Conservation (phyloP, 768 basidiomycete genomes). For the Coprinellus aureogranulatus region DNA sequence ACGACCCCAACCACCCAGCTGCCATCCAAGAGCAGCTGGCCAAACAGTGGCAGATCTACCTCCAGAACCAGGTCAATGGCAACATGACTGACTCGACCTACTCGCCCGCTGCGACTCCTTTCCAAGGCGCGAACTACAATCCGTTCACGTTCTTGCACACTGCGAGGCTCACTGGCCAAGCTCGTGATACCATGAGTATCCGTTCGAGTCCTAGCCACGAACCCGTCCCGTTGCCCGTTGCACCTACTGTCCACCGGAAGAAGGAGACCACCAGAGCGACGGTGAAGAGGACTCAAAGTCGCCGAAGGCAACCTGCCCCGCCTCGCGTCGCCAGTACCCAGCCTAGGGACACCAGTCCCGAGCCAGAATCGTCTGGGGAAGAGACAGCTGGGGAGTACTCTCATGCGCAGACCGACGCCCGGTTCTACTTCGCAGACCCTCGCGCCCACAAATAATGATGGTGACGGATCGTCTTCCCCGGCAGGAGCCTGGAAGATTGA, state of each 20-base stretch:
- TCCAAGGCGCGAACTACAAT: slow-evolving; percentile 59
- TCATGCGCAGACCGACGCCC: slow-evolving; percentile 26
- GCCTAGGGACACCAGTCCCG: slow-evolving; percentile 77
- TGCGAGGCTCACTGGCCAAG: slow-evolving; percentile 44
- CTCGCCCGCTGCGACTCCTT: slow-evolving; percentile 74
- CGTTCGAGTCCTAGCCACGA: slow-evolving; percentile 73
- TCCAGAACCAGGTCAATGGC: slow-evolving; percentile 59
- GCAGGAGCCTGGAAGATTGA: slow-evolving; percentile 9
- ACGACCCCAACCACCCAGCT: slow-evolving; percentile 27
- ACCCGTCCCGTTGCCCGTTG: slow-evolving; percentile 53
- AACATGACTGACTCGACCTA: slow-evolving; percentile 70
- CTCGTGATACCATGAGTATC: slow-evolving; percentile 55
- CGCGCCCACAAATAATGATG: slow-evolving; percentile 7
- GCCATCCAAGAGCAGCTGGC: slow-evolving; percentile 69
- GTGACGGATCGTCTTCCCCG: slow-evolving; percentile 20
- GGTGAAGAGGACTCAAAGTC: slow-evolving; percentile 6
- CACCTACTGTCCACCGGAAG: slow-evolving; percentile 3
- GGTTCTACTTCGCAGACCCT: slow-evolving; percentile 8
- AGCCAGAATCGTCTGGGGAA: slow-evolving; percentile 72
- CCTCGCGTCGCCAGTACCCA: slow-evolving; percentile 82
- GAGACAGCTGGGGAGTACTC: slow-evolving; percentile 68
- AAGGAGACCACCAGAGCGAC: not conserved
- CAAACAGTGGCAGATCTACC: slow-evolving; percentile 76
- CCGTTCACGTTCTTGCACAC: slow-evolving; percentile 74
- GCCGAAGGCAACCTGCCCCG: slow-evolving; percentile 51